phyloP scores from a whole-genome alignment of 768 basidiomycete genomes.

The Lactifluus hygrophoroides region DNA sequence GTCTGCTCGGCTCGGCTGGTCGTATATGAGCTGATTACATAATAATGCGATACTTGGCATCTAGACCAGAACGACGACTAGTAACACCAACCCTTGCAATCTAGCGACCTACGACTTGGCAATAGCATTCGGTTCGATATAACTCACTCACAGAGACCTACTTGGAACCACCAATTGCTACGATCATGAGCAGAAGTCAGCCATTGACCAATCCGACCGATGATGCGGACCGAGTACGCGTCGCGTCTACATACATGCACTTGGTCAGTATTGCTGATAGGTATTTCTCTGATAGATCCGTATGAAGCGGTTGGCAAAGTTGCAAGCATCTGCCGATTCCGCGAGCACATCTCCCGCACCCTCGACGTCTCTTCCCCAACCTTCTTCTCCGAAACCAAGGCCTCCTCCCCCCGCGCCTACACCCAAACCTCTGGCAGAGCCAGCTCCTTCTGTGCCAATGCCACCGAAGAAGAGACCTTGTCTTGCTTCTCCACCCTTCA shows the following conservation, averaged over 20 bases:
- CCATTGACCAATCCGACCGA: constrained; percentile 41
- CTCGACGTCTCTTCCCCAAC: constrained; percentile 29
- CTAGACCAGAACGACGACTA: too few relatives aligned
- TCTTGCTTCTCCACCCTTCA: constrained; percentile 34
- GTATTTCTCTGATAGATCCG: constrained; percentile 54
- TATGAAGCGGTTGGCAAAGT: constrained; percentile 81
- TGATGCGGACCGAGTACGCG: constrained; percentile 69
- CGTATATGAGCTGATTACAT: neutral
- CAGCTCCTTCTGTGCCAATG: constrained; percentile 25
- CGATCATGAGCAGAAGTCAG: constrained; percentile 21
- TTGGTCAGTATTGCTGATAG: neutral
- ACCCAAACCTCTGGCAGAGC: constrained; percentile 25
- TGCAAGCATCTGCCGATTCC: constrained; percentile 42
- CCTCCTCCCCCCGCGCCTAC: constrained; percentile 21
- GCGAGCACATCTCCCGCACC: constrained; percentile 25
- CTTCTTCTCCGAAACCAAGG: constrained; percentile 29
- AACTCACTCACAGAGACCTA: neutral
- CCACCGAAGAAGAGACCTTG: constrained; percentile 43
- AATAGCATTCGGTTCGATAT: neutral
- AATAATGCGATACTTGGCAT: too few relatives aligned
- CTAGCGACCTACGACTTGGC: neutral
- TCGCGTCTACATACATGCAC: neutral
- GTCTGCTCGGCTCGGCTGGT: too few relatives aligned
- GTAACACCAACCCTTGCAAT: neutral
- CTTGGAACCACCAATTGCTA: neutral